A percentile compares a stretch with the other conserved stretches of the same genome.
phyloP scores from a whole-genome alignment of 2,329 filamentous ascomycete species.

The Phaeosphaeria sp. region DNA sequence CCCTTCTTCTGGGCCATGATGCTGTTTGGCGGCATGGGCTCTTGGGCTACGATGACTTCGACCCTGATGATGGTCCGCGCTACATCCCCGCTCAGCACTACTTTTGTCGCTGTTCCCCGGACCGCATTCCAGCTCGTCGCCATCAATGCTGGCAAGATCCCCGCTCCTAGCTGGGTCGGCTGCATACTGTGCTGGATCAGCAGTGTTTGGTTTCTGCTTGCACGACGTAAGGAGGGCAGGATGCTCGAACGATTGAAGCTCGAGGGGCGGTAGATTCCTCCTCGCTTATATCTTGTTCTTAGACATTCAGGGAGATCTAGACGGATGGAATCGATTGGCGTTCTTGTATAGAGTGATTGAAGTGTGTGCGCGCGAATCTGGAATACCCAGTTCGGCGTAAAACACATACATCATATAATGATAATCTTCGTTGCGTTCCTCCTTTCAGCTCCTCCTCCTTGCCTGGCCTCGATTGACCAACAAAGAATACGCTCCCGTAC shows the following conservation, averaged over 20 bases:
- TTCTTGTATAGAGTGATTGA: not conserved
- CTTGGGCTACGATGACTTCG: constrained; percentile 57
- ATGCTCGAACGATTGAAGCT: constrained; percentile 19
- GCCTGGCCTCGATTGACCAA: too few relatives aligned
- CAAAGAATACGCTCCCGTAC: too few relatives aligned
- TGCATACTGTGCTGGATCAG: constrained; percentile 58
- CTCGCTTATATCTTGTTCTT: not conserved
- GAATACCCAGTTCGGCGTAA: not conserved
- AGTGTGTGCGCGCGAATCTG: not conserved
- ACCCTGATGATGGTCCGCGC: constrained; percentile 57
- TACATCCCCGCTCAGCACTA: constrained; percentile 58
- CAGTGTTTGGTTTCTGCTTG: constrained; percentile 57
- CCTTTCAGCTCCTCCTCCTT: not conserved
- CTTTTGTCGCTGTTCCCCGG: constrained; percentile 58
- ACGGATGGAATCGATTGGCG: not conserved
- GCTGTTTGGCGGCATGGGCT: constrained; percentile 55
- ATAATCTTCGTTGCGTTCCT: not conserved
- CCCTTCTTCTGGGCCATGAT: constrained; percentile 64
- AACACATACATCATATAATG: not conserved
- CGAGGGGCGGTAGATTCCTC: not conserved
- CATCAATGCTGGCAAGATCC: constrained; percentile 56
- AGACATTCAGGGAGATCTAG: not conserved
- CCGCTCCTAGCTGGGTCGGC: constrained; percentile 60
- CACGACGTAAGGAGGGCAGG: constrained; percentile 51
- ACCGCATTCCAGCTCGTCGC: constrained; percentile 58